Evolutionary conservation across 345 rosid species (phyloP), one percentile per base, ranked within the genome.

Genomic region (Alliaria petiolata): DNA sequence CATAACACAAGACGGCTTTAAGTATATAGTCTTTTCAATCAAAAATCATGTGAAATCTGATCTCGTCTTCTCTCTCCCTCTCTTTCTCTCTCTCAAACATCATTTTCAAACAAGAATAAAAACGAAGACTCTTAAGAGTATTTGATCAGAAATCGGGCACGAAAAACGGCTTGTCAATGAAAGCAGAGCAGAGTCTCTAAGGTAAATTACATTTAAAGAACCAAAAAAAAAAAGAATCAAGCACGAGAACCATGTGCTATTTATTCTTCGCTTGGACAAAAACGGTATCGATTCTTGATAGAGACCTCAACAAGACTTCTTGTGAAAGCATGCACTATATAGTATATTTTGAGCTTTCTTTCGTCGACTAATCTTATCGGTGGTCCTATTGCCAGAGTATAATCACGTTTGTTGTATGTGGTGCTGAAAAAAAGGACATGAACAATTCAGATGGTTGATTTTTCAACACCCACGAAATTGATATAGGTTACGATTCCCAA

Each of bases 231-330:
- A n/a, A n/a, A n/a, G n/a, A n/a, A n/a, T 33, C 26, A 17, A 3
- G 39, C 78, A 67, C 55, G 63, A 59, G 38, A 17, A 34, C 22
- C 69, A 75, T 54, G 57, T 75, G 56, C 33, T 51, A 68, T 52
- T 31, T 60, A 61, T 49, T 61, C 43, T 44, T 30, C 4, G 17
- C 0, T 46, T 25, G 51, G 42, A 60, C 34, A 36, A 54, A 28
- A 53, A 69, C n/a, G 20, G 79, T 26, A 62, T 69, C 3, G 74
- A 46, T 75, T 61, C 79, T 69, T 53, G 79, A 75, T 17, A 54
- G 28, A 54, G 70, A 69, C 59, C 36, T 68, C 39, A 61, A 43
- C 35, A 31, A 69, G 65, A 28, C 63, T 35, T 61, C 38, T 75
- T 35, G 42, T 31, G 2, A 42, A 60, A 62, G 75, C 74, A 75